Evolutionary conservation across 139 green algal species (phyloP), one percentile per base, ranked within the genome.

Genomic region (Spirogloea muscicola): DNA sequence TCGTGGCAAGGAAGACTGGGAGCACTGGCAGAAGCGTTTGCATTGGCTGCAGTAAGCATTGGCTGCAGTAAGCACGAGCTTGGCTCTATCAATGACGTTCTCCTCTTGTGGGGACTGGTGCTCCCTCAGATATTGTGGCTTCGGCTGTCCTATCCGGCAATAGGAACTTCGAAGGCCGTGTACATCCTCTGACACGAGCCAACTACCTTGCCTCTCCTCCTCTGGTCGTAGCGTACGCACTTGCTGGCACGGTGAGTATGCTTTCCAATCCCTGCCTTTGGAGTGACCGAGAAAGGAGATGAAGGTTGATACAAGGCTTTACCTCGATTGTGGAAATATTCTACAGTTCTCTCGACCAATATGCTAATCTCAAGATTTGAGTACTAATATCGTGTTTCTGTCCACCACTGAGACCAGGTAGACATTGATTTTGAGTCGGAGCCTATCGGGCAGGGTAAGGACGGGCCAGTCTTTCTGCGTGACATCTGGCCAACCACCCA

Each of bases 191-290:
- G 7, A 84, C 75, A 10, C 77, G 77, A 6, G 77, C 74, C 37
- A 84, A 84, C 77, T 84, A 84, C 76, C 71, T 84, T 16, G 58
- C 60, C 9, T 84, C 76, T 2, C 76, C 76, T 25, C 76, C 76
- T 7, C 76, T 84, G 3, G 76, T 84, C 3, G 76, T 84, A 1
- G 76, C 76, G 16, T 84, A 84, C 34, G 76, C 76, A 37, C 70
- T 84, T 13, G 76, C 76, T 3, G 76, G 76, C 34, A 82, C 75
- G 5, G 75, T 82, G 34, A 72, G 75, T 58, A 18, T 21, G n/a
- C n/a, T n/a, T n/a, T n/a, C n/a, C n/a, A n/a, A n/a, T n/a, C n/a
- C n/a, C n/a, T n/a, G n/a, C n/a, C n/a, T n/a, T n/a, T n/a, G 44
- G 16, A 52, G 44, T 27, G 16, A 52, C 44, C 44, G 44, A 52